Evolutionary conservation across 1,139 yeast species (phyloP).

Genomic region (Geotrichum armillariae): DNA sequence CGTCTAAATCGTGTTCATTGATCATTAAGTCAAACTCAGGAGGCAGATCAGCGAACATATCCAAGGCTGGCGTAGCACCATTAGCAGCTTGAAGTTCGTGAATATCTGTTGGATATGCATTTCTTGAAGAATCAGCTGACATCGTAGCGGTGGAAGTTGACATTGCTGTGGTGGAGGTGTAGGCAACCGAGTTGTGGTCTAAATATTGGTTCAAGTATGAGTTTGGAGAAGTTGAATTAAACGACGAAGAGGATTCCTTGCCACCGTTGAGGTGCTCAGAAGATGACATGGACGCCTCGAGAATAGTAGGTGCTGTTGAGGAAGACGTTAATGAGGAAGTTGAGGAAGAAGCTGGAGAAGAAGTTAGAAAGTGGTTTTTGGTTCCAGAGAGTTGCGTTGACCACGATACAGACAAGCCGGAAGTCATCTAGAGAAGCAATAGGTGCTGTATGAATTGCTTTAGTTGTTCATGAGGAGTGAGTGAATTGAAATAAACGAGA

Average conservation of each 20-base stretch:
- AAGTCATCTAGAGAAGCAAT: neutral
- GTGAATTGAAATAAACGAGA: neutral
- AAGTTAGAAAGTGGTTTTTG: neutral
- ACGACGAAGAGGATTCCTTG: neutral
- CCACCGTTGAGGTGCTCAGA: neutral
- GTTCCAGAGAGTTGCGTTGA: neutral
- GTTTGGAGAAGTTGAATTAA: neutral
- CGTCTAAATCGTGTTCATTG: slow-evolving; percentile 3
- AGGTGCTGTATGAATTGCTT: neutral
- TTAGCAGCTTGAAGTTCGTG: neutral
- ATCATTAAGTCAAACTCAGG: slow-evolving; percentile 8
- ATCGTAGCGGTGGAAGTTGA: neutral
- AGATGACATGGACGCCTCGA: neutral
- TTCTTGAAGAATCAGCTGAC: neutral
- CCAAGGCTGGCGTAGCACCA: neutral
- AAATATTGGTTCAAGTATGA: neutral
- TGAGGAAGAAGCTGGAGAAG: slow-evolving; percentile 1
- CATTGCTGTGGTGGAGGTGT: neutral
- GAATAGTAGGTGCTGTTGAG: neutral
- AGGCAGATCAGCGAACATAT: slow-evolving; percentile 1
- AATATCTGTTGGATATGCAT: neutral
- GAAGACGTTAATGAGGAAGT: neutral
- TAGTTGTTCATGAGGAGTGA: neutral
- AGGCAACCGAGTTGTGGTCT: neutral
- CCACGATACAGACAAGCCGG: neutral